phyloP scores from a whole-genome alignment of 1,139 yeast genomes.

The Pichiaceae sp. region DNA sequence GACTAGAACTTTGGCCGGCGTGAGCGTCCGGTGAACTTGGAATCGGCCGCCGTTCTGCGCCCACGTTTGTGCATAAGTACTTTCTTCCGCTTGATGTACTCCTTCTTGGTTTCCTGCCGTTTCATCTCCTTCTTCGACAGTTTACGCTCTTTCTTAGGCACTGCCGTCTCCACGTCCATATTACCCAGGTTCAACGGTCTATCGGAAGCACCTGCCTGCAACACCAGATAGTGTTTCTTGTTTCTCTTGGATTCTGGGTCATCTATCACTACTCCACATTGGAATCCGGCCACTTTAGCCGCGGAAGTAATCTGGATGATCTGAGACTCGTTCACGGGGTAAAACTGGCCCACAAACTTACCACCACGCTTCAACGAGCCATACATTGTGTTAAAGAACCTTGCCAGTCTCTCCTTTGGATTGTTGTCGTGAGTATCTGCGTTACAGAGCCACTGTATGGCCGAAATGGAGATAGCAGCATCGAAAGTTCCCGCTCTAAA shows the following conservation, averaged over 20 bases:
- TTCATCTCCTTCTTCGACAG: constrained; percentile 44
- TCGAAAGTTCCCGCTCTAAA: constrained; percentile 95
- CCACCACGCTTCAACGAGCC: constrained; percentile 90
- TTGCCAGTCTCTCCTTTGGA: constrained; percentile 75
- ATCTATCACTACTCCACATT: constrained; percentile 91
- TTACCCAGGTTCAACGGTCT: constrained; percentile 67
- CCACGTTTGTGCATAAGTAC: constrained; percentile 91
- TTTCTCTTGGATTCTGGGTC: constrained; percentile 90
- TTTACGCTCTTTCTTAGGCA: constrained; percentile 38
- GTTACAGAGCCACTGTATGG: constrained; percentile 96
- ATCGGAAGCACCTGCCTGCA: constrained; percentile 78
- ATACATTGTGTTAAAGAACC: constrained; percentile 82
- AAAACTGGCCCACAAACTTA: constrained; percentile 93
- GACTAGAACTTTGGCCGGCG: constrained; percentile 72
- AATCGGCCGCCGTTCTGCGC: constrained; percentile 78
- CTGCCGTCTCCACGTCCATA: constrained; percentile 62
- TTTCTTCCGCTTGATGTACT: constrained; percentile 83
- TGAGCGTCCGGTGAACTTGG: constrained; percentile 89
- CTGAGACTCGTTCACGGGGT: constrained; percentile 86
- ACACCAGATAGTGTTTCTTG: constrained; percentile 80
- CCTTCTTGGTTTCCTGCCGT: constrained; percentile 66
- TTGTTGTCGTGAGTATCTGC: constrained; percentile 81
- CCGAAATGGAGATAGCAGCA: constrained; percentile 93
- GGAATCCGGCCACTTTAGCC: constrained; percentile 92
- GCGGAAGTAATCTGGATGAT: constrained; percentile 69